Evolutionary conservation across 805 yeast species (phyloP).

Genomic region (Yamadazyma philogaea): DNA sequence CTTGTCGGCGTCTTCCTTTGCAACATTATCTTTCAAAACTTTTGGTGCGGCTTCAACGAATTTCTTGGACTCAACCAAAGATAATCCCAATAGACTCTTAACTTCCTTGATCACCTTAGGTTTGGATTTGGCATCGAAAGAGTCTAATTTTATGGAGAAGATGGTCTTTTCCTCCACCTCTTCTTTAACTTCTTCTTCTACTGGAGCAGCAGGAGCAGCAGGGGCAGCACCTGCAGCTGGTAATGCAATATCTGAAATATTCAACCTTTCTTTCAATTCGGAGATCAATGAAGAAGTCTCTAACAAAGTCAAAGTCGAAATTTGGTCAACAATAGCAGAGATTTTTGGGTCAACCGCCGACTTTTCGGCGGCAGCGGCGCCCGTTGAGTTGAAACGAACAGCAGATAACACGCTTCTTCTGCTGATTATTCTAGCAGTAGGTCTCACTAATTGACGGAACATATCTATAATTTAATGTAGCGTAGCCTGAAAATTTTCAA

Average conservation of each 20-base stretch:
- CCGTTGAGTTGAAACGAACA: conserved; percentile 50
- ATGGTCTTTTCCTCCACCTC: conserved; percentile 88
- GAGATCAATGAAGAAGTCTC: conserved; percentile 87
- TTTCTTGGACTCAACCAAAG: conserved; percentile 95
- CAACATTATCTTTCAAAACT: conserved; percentile 88
- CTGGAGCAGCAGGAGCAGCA: conserved; percentile 69
- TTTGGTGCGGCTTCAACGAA: conserved; percentile 98
- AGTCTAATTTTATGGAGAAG: conserved; percentile 86
- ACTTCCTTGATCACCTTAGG: conserved; percentile 98
- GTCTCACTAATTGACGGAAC: conserved; percentile 40
- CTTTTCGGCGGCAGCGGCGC: conserved; percentile 33
- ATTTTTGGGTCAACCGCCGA: conserved; percentile 84
- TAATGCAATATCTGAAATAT: conserved; percentile 90
- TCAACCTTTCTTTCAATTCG: conserved; percentile 76
- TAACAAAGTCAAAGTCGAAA: conserved; percentile 82
- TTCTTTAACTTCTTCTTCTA: conserved; percentile 69
- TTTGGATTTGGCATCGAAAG: conserved; percentile 91
- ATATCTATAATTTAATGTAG: conserved; percentile 7
- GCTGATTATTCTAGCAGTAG: conserved; percentile 31
- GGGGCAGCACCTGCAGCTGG: conserved; percentile 60
- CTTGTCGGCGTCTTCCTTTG: conserved; percentile 98
- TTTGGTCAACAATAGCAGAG: conserved; percentile 80
- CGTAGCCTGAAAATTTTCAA: conserved; percentile 5
- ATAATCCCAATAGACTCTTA: conserved; percentile 83
- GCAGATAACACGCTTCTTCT: conserved; percentile 17